Percentiles rank a stretch among this genome's conserved stretches.
Conservation (phyloP, 768 basidiomycete genomes). For the Termitomyces sp. region DNA sequence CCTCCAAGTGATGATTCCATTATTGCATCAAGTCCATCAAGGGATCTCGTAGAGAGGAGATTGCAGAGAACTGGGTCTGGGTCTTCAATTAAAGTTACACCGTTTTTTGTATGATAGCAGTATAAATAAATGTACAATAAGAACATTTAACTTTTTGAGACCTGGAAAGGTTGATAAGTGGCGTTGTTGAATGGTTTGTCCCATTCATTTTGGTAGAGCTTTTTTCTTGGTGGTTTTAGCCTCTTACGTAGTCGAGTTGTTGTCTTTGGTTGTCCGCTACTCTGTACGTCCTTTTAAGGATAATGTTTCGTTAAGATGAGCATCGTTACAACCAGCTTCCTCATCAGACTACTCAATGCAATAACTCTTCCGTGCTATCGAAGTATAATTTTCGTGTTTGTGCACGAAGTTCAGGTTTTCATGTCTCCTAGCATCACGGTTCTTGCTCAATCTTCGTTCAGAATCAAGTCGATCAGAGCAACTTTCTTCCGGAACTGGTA, state of each 20-base stretch:
- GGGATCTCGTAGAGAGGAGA: constrained; percentile 36
- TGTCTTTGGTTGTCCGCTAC: too few species aligned
- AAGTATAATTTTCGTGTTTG: not conserved
- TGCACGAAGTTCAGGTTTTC: constrained; percentile 3
- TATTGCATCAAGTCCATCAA: constrained; percentile 41
- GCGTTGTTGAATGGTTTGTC: too few species aligned
- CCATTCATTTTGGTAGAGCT: too few species aligned
- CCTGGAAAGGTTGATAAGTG: not conserved
- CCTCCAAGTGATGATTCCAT: constrained; percentile 43
- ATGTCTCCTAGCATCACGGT: constrained; percentile 12
- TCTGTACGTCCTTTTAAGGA: too few species aligned
- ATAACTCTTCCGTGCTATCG: constrained; percentile 7
- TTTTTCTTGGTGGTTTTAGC: too few species aligned
- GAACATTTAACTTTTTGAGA: not conserved
- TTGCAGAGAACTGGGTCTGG: constrained; percentile 28
- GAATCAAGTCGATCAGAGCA: not conserved
- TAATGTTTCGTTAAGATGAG: too few species aligned
- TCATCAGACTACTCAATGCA: constrained; percentile 10
- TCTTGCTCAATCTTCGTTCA: constrained; percentile 11
- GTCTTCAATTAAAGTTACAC: constrained; percentile 1
- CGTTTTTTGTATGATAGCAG: constrained; percentile 8
- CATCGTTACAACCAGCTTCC: not conserved
- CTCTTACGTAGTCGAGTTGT: too few species aligned
- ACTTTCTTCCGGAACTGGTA: not conserved
- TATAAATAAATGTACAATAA: not conserved